Evolutionary conservation across 768 basidiomycete species (phyloP).

Genomic region (Ramaria rubella): DNA sequence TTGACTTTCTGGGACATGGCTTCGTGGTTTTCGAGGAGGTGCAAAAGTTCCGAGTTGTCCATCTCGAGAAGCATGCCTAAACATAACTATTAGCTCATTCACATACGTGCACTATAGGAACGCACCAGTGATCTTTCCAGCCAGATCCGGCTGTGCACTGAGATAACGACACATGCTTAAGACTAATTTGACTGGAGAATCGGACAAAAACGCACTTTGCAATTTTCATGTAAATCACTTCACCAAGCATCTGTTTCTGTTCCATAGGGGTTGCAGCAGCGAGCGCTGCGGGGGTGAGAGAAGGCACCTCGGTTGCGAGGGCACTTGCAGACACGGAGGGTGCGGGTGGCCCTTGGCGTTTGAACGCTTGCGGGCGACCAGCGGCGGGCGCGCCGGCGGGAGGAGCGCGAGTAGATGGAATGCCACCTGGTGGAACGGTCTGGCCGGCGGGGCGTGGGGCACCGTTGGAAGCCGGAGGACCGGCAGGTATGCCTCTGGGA

Average conservation of each 20-base stretch:
- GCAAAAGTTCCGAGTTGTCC: constrained; percentile 90
- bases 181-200: constrained; percentile 2
- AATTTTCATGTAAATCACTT: constrained; percentile 92
- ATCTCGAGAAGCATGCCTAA: constrained; percentile 88
- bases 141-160: constrained; percentile 83
- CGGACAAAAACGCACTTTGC: constrained; percentile 68
- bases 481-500: constrained; percentile 19
- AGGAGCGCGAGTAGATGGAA: constrained; percentile 38
- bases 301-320: constrained; percentile 42
- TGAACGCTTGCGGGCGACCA: constrained; percentile 31
- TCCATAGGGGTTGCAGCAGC: constrained; percentile 61
- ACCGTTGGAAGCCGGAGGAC: constrained; percentile 38
- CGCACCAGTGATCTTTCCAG: constrained; percentile 91
- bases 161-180: no score
- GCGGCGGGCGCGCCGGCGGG: constrained; percentile 40
- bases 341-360: constrained; percentile 26
- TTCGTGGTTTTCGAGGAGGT: constrained; percentile 76
- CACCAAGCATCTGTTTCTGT: constrained; percentile 99
- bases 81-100: constrained; percentile 6
- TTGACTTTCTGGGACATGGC: constrained; percentile 85
- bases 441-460: constrained; percentile 55
- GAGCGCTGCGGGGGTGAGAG: constrained; percentile 57
- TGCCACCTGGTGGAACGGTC: constrained; percentile 31
- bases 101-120: neutral
- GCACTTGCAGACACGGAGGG: constrained; percentile 29